Conservation (phyloP, 805 yeast species). For the Sugiyamaella valdiviana region DNA sequence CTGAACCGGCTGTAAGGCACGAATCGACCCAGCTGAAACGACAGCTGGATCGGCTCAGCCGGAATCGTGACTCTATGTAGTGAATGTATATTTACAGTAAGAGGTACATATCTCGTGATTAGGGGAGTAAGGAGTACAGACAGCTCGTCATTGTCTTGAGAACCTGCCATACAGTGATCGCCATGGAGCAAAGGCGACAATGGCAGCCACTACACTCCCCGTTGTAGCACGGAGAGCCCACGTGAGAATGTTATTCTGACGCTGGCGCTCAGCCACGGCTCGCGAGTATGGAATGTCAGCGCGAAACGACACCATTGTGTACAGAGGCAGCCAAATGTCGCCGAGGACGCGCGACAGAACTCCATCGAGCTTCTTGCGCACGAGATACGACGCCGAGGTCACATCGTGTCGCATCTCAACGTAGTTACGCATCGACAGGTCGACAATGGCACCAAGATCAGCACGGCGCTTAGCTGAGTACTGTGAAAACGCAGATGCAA, state of each 20-base stretch:
- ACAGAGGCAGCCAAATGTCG: conserved; percentile 74
- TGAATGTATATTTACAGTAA: not conserved
- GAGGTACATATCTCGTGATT: too few species aligned
- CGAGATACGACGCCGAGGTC: conserved; percentile 48
- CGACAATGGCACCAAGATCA: conserved; percentile 70
- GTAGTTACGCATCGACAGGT: conserved; percentile 74
- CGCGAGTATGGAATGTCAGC: conserved; percentile 71
- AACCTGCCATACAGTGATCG: not conserved
- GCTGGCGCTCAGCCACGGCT: conserved; percentile 50
- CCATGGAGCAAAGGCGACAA: conserved; percentile 1
- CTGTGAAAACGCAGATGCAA: conserved; percentile 44
- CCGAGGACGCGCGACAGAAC: conserved; percentile 52
- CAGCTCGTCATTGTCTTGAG: not conserved
- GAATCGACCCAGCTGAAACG: too few species aligned
- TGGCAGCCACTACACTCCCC: conserved; percentile 4
- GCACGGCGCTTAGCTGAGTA: conserved; percentile 53
- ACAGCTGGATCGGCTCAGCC: too few species aligned
- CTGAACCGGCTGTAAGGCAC: too few species aligned
- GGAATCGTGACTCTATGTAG: too few species aligned
- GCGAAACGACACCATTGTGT: conserved; percentile 88
- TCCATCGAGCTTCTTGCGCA: conserved; percentile 65
- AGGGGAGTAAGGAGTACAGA: not conserved
- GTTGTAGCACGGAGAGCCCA: conserved; percentile 7
- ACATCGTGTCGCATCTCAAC: conserved; percentile 84
- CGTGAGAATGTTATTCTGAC: conserved; percentile 49